phyloP scores from a whole-genome alignment of 495 filamentous ascomycete species.

The Parachaetomium inaequale region DNA sequence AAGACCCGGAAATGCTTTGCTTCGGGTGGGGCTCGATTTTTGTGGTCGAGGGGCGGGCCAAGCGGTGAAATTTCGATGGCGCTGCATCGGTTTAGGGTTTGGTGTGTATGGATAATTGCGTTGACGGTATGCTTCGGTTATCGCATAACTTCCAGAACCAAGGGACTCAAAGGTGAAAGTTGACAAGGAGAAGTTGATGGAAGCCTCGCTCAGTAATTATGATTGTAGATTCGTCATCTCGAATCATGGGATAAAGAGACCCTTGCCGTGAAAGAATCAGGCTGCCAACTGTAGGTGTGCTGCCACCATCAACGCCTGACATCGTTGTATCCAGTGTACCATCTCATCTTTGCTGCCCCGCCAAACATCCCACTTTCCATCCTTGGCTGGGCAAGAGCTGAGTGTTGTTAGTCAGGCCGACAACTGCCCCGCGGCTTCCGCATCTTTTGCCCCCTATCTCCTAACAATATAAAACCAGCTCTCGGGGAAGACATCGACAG shows the following conservation, averaged over 20 bases:
- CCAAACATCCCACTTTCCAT: conserved; percentile 23
- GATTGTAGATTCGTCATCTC: background rate
- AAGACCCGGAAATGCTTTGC: conserved; percentile 31
- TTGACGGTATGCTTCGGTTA: background rate
- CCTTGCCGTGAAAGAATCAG: background rate
- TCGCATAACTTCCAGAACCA: background rate
- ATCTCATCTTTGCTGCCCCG: conserved; percentile 9
- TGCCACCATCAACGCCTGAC: background rate
- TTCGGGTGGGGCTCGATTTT: conserved; percentile 35
- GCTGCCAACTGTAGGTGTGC: background rate
- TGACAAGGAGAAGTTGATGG: background rate
- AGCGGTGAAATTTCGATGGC: conserved; percentile 20
- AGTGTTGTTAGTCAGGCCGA: conserved; percentile 22
- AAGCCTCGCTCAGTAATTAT: background rate
- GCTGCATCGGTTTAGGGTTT: conserved; percentile 32
- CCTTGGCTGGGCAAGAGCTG: background rate
- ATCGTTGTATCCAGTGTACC: conserved; percentile 4
- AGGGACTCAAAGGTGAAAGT: background rate
- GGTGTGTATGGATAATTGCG: conserved; percentile 14
- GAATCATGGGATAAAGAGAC: background rate
- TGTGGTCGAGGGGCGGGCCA: conserved; percentile 29
- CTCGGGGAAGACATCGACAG: background rate
- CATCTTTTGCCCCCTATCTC: background rate
- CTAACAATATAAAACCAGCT: background rate
- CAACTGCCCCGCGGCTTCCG: conserved; percentile 4